phyloP scores from a whole-genome alignment of 257 asterid genomes.

The Nicotiana paniculata region DNA sequence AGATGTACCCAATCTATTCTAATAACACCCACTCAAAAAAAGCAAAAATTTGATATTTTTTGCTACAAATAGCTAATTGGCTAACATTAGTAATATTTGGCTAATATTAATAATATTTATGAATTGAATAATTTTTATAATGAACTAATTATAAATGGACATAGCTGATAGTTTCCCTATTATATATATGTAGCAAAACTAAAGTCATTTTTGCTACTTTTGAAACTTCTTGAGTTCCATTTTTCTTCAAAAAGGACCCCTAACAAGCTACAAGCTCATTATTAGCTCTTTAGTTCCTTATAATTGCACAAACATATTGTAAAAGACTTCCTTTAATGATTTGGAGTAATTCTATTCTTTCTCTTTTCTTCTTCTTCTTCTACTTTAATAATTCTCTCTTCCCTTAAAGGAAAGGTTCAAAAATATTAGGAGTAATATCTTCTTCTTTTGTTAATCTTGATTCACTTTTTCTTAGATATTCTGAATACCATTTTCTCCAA shows the following conservation, averaged over 20 bases:
- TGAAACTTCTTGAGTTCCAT: background rate
- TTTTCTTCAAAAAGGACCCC: background rate
- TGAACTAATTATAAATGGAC: no score
- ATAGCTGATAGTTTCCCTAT: no score
- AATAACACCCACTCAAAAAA: no score
- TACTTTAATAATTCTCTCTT: background rate
- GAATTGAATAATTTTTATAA: no score
- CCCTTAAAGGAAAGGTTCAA: no score
- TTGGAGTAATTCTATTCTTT: background rate
- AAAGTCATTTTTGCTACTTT: background rate
- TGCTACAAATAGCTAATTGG: no score
- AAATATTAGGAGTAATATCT: background rate
- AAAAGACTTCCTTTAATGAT: background rate
- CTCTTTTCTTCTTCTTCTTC: background rate
- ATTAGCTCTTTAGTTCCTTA: background rate
- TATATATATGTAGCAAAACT: background rate
- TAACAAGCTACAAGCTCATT: background rate
- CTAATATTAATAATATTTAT: no score
- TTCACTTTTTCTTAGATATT: background rate
- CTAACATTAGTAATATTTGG: no score
- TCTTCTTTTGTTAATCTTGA: background rate
- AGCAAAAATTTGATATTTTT: no score
- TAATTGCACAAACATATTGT: background rate
- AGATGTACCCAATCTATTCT: no score
- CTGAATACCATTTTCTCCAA: background rate